phyloP scores from a whole-genome alignment of 805 yeast genomes.

The Yamadazyma philogaea region DNA sequence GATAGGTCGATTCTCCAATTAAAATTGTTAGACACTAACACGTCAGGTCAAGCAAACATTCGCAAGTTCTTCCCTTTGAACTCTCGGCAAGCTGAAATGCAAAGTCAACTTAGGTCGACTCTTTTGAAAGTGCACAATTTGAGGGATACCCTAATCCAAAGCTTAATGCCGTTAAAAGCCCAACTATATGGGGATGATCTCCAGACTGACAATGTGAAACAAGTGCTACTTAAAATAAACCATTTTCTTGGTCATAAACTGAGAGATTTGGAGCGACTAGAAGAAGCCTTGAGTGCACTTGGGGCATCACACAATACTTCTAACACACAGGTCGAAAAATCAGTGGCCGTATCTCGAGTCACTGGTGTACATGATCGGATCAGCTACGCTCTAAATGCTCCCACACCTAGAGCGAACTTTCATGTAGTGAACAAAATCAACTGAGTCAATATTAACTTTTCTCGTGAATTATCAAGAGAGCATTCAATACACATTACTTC shows the following conservation, averaged over 20 bases:
- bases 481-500: background rate
- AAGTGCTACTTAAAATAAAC: constrained; percentile 27
- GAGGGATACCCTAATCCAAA: constrained; percentile 22
- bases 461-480: background rate
- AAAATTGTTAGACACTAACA: constrained; percentile 12
- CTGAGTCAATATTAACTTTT: too few species aligned
- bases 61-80: constrained; percentile 27
- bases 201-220: constrained; percentile 24
- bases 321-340: background rate
- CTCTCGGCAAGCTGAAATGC: constrained; percentile 24
- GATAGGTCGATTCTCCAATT: constrained; percentile 29
- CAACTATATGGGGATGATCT: constrained; percentile 17
- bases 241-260: constrained; percentile 15
- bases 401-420: constrained; percentile 1
- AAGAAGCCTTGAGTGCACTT: background rate
- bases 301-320: background rate
- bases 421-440: background rate
- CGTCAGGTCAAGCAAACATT: background rate
- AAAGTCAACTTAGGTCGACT: constrained; percentile 25
- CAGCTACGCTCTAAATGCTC: background rate
- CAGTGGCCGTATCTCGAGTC: background rate
- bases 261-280: constrained; percentile 1
- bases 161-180: constrained; percentile 35
- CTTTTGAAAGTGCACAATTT: constrained; percentile 20
- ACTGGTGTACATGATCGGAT: background rate